These are phyloP conservation scores for Diplodia mutila DNA, from an alignment of 2,329 filamentous ascomycete species.

Conservation along the genomic window DNA sequence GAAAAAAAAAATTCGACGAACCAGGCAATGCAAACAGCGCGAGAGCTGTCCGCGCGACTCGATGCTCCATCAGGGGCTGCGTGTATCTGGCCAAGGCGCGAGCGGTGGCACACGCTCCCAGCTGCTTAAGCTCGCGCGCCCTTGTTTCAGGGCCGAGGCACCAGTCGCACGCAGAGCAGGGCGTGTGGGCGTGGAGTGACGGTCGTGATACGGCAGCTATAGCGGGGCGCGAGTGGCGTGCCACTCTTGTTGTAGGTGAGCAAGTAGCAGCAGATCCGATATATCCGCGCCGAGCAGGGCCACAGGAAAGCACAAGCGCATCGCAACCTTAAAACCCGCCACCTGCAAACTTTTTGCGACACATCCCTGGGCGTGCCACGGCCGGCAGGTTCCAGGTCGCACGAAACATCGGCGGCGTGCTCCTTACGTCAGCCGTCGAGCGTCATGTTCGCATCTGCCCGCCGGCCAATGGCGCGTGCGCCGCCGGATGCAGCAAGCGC, in stretches of 20 bases:
- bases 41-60: neutral
- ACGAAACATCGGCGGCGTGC: constrained; percentile 2
- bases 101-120: neutral
- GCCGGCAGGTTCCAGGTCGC: constrained; percentile 16
- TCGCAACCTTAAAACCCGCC: constrained; percentile 20
- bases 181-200: constrained; percentile 22
- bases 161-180: constrained; percentile 11
- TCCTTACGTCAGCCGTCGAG: constrained; percentile 18
- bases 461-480: neutral
- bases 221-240: neutral
- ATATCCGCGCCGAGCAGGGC: constrained; percentile 11
- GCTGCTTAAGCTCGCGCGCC: constrained; percentile 6
- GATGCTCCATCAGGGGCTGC: constrained; percentile 22
- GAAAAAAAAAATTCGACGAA: constrained; percentile 13
- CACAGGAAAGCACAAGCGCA: neutral
- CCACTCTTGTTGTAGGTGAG: neutral
- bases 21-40: constrained; percentile 16
- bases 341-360: constrained; percentile 19
- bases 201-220: constrained; percentile 24
- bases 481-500: constrained; percentile 10
- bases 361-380: constrained; percentile 21
- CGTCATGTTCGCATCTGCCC: neutral
- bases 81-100: neutral
- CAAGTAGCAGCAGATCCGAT: constrained; percentile 13
- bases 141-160: constrained; percentile 16